Evolutionary conservation across 2,329 filamentous ascomycete species (phyloP).

Genomic region (Fusarium tricinctum): DNA sequence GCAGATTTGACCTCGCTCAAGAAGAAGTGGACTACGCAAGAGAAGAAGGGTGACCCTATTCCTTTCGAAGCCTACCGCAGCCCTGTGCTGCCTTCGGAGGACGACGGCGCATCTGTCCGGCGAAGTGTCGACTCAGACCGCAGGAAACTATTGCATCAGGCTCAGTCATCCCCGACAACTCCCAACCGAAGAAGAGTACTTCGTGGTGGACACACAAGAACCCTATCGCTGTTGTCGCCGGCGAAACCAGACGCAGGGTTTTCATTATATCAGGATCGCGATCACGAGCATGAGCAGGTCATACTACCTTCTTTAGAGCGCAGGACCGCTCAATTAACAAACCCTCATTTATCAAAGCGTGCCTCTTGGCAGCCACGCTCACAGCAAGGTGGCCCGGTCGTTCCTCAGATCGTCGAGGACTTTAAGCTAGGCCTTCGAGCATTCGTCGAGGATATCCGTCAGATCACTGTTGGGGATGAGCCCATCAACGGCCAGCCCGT

Average conservation of each 20-base stretch:
- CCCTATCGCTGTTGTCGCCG: slow-evolving; percentile 86
- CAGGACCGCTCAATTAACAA: slow-evolving; percentile 54
- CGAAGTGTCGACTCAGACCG: slow-evolving; percentile 77
- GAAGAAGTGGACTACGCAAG: slow-evolving; percentile 83
- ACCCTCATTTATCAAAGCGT: slow-evolving; percentile 65
- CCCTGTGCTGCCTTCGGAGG: slow-evolving; percentile 47
- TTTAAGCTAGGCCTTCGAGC: slow-evolving; percentile 92
- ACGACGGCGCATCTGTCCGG: slow-evolving; percentile 54
- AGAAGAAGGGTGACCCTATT: slow-evolving; percentile 80
- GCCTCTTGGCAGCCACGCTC: slow-evolving; percentile 71
- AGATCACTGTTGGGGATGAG: slow-evolving; percentile 96
- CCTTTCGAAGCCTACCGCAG: slow-evolving; percentile 66
- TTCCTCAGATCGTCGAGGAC: slow-evolving; percentile 89
- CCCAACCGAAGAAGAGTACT: slow-evolving; percentile 73
- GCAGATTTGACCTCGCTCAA: slow-evolving; percentile 81
- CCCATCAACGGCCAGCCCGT: slow-evolving; percentile 70
- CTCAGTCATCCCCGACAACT: slow-evolving; percentile 59
- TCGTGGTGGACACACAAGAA: slow-evolving; percentile 72
- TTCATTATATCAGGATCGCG: slow-evolving; percentile 58
- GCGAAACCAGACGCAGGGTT: slow-evolving; percentile 63
- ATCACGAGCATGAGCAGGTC: slow-evolving; percentile 46
- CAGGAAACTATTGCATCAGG: slow-evolving; percentile 73
- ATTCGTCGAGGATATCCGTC: slow-evolving; percentile 94
- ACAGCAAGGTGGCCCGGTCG: slow-evolving; percentile 59
- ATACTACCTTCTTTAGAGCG: slow-evolving; percentile 51